Evolutionary conservation across 306 rosid species (phyloP).

Genomic region (Rosa multiflora): DNA sequence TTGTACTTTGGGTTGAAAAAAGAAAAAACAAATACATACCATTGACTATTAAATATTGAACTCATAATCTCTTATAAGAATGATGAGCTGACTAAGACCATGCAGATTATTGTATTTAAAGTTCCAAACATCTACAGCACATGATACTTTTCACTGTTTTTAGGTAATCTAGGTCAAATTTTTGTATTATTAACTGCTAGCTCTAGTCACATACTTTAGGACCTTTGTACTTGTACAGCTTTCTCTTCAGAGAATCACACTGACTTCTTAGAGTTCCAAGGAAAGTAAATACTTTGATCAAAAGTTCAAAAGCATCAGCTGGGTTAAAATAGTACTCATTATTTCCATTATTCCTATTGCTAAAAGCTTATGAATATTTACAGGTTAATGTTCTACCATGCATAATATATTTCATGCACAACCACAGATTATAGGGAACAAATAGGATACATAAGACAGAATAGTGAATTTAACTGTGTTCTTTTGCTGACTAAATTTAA

Average conservation of each 20-base stretch:
- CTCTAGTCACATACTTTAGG: neutral
- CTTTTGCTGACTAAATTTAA: neutral
- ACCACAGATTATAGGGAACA: neutral
- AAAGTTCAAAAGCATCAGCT: conserved; percentile 11
- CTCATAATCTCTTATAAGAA: neutral
- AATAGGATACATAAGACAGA: neutral
- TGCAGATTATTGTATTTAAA: neutral
- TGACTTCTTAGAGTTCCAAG: neutral
- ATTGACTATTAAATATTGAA: neutral
- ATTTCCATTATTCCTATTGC: neutral
- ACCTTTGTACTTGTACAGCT: neutral
- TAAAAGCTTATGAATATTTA: neutral
- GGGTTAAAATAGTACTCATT: neutral
- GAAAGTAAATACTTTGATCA: neutral
- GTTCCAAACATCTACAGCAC: neutral
- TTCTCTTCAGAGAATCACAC: neutral
- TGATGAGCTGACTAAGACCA: neutral
- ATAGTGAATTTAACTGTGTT: neutral
- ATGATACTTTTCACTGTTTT: neutral
- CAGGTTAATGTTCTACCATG: neutral
- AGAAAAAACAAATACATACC: neutral
- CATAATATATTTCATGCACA: neutral
- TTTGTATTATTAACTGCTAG: neutral
- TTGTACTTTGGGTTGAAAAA: neutral
- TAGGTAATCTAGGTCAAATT: neutral